These are phyloP conservation scores for Annona cherimola DNA, from an alignment of 164 flowering plant species.

Conservation along the genomic window DNA sequence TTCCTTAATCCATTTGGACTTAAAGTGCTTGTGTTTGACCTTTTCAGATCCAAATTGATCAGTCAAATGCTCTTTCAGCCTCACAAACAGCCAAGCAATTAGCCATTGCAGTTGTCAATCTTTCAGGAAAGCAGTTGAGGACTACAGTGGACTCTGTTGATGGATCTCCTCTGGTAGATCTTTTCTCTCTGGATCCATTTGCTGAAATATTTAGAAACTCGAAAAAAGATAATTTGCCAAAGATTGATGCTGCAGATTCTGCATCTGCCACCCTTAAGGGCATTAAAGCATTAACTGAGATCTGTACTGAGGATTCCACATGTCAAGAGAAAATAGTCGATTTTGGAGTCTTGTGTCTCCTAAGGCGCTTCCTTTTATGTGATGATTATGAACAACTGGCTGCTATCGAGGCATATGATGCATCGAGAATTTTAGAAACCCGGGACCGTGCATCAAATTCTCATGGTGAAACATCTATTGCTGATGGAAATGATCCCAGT, in stretches of 20 bases:
- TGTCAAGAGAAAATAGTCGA: slow-evolving; percentile 57
- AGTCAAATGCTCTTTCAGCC: slow-evolving; percentile 56
- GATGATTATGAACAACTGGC: slow-evolving; percentile 96
- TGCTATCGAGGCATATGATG: slow-evolving; percentile 94
- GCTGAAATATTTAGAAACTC: slow-evolving; percentile 45
- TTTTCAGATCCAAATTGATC: slow-evolving; percentile 86
- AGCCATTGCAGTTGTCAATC: slow-evolving; percentile 69
- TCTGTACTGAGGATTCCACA: slow-evolving; percentile 59
- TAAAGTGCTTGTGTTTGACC: slow-evolving; percentile 3
- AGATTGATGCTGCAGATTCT: slow-evolving; percentile 79
- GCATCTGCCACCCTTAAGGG: slow-evolving; percentile 89
- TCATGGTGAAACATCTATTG: slow-evolving; percentile 34
- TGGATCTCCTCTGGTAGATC: slow-evolving; percentile 56
- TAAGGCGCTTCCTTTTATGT: slow-evolving; percentile 64
- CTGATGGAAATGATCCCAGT: slow-evolving; percentile 47
- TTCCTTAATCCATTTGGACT: neutral
- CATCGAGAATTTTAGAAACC: slow-evolving; percentile 63
- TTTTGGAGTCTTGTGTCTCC: slow-evolving; percentile 72
- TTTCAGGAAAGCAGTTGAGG: slow-evolving; percentile 54
- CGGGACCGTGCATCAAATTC: slow-evolving; percentile 37
- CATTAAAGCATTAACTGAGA: slow-evolving; percentile 71
- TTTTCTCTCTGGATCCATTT: slow-evolving; percentile 84
- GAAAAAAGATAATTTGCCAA: slow-evolving; percentile 52
- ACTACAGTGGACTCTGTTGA: slow-evolving; percentile 34
- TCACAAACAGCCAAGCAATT: slow-evolving; percentile 54